phyloP scores from a whole-genome alignment of 75 land plant genomes.

The Cupressus sempervirens region DNA sequence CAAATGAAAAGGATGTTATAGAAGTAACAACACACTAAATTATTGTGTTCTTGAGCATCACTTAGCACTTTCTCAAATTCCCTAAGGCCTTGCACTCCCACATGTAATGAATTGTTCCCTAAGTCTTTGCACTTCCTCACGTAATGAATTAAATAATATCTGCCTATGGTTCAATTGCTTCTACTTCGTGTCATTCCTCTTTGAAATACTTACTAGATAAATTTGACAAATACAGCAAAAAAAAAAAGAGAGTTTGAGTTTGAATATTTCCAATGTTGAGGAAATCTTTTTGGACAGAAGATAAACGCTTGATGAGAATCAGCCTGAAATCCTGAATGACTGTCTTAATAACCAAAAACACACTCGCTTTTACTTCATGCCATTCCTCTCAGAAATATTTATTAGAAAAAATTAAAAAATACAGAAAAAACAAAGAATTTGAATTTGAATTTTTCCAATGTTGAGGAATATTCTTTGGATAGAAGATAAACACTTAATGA shows the following conservation, averaged over 20 bases:
- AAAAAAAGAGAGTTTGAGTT: too few relatives aligned
- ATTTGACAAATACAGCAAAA: not conserved
- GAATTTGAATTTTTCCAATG: not conserved
- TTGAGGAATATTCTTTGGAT: not conserved
- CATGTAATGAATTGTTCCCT: conserved; percentile 30
- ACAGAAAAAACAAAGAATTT: not conserved
- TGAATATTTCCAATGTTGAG: too few relatives aligned
- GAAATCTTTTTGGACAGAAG: too few relatives aligned
- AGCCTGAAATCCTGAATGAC: too few relatives aligned
- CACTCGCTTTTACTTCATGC: too few relatives aligned
- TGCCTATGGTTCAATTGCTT: conserved; percentile 34
- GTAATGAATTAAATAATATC: conserved; percentile 13
- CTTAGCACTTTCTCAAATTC: conserved; percentile 24
- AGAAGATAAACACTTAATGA: not conserved
- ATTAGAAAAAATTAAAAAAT: too few relatives aligned
- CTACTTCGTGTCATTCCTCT: conserved; percentile 23
- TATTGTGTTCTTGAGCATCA: conserved; percentile 13
- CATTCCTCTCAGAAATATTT: too few relatives aligned
- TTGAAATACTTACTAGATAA: too few relatives aligned
- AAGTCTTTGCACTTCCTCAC: too few relatives aligned
- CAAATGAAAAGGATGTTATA: not conserved
- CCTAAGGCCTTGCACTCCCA: conserved; percentile 13
- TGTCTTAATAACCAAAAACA: too few relatives aligned
- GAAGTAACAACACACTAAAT: conserved; percentile 14
- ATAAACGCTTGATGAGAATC: too few relatives aligned